Conservation (phyloP, 2,329 filamentous ascomycete genomes). For the Curvularia sp. region DNA sequence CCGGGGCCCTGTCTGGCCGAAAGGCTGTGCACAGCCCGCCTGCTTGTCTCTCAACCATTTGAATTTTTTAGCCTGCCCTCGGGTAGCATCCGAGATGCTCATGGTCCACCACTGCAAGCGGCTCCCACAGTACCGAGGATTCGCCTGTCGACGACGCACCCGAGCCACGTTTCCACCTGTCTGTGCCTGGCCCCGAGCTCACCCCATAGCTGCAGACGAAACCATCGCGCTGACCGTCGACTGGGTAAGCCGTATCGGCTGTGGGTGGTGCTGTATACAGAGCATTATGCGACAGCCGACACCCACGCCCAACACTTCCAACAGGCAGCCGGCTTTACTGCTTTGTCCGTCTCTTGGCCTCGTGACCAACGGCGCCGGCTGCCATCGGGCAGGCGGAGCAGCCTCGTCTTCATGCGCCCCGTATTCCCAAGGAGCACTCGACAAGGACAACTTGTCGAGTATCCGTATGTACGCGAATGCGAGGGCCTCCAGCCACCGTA, state of each 20-base stretch:
- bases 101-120: constrained; percentile 7
- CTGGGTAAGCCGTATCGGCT: constrained; percentile 6
- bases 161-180: background rate
- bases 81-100: constrained; percentile 33
- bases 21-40: constrained; percentile 25
- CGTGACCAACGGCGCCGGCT: constrained; percentile 4
- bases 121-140: constrained; percentile 33
- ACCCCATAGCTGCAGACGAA: constrained; percentile 1
- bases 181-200: constrained; percentile 1
- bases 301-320: background rate
- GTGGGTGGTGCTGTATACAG: background rate
- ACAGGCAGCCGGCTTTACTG: background rate
- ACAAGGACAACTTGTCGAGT: background rate
- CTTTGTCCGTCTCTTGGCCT: background rate
- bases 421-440: background rate
- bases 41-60: constrained; percentile 19
- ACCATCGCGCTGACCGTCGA: constrained; percentile 9
- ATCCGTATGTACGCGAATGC: background rate
- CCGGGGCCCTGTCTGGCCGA: constrained; percentile 26
- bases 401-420: constrained; percentile 10
- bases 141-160: constrained; percentile 9
- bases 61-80: constrained; percentile 31
- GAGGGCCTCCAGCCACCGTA: constrained; percentile 29
- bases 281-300: constrained; percentile 8
- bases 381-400: constrained; percentile 7